Base-by-base conservation (phyloP, 1,284 basidiomycete species). In the Ceratobasidium sp. region DNA sequence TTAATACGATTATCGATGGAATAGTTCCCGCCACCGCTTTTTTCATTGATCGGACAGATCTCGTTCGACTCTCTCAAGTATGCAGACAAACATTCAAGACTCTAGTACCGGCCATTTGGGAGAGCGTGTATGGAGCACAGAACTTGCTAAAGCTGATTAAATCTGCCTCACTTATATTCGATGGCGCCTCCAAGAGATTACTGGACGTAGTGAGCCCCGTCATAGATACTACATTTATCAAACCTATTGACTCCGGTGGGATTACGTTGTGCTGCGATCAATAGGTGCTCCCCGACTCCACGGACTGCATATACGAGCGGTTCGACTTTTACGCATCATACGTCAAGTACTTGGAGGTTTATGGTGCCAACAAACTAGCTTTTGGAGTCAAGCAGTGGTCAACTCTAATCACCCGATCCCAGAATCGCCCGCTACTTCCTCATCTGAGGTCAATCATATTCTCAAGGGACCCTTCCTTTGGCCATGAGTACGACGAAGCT, bases 281-380 rank as follows among this genome's bases (percentile, higher is more conserved):
- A 3, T 45, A n/a, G 43, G 22, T 22, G 43, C 43, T n/a, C 43
- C 4, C 5, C 13, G 5, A 3, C 3, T 15, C 6, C 6, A 58
- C 17, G 8, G 34, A 25, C n/a, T 38, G 49, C 43, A n/a, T 43
- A 17, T 60, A 47, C 29, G 42, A 15, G 22, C 56, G 56, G 17
- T 58, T 58, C 12, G 56, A 58, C 42, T 13, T 47, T 29, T 58
- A 58, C 27, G 56, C 56, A n/a, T 27, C 56, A 8, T 42, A 58
- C 15, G 56, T 58, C n/a, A 29, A 31, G 27, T 20, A 29, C 29
- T 20, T 58, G n/a, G 42, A 47, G 15, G 27, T 58, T 17, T 45
- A 31, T 20, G 56, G 56, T n/a, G 27, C 13, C 20, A 17, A 38
- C 12, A 22, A 27, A n/a, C 3, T 40, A 12, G n/a, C 8, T 13